phyloP scores from a whole-genome alignment of 495 filamentous ascomycete genomes.

The Neurospora sp. region DNA sequence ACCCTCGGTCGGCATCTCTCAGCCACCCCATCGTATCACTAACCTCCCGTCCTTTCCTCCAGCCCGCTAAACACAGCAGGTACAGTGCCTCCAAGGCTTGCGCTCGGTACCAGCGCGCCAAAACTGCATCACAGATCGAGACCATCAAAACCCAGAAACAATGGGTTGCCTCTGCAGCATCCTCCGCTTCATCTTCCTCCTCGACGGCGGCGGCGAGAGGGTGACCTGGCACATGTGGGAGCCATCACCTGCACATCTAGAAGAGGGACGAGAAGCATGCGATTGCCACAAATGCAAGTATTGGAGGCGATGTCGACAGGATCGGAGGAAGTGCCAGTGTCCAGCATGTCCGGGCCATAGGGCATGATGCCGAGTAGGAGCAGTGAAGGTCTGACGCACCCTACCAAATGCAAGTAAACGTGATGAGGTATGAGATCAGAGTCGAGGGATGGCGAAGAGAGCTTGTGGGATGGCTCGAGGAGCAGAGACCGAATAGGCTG shows the following conservation, averaged over 20 bases:
- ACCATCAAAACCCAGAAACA: no score
- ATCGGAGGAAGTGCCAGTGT: neutral
- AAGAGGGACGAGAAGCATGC: neutral
- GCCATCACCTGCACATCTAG: neutral
- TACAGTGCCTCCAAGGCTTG: neutral
- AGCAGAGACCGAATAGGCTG: neutral
- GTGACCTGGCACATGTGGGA: neutral
- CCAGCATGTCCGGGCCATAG: neutral
- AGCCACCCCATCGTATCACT: neutral
- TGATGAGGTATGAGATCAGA: neutral
- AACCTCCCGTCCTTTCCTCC: neutral
- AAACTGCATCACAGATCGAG: no score
- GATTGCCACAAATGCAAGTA: neutral
- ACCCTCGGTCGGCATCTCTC: neutral
- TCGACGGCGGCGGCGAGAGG: neutral
- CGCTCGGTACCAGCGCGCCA: neutral
- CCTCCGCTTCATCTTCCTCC: neutral
- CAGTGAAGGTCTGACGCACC: neutral
- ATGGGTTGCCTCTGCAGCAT: neutral
- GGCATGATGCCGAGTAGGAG: neutral
- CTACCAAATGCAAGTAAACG: neutral
- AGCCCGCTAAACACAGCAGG: neutral
- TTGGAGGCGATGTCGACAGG: neutral
- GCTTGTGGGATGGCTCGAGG: neutral
- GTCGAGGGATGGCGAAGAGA: neutral